Percentiles rank a stretch among this genome's conserved stretches.
phyloP scores from a whole-genome alignment of 176 grass and related monocot genomes.

The Avena eriantha region DNA sequence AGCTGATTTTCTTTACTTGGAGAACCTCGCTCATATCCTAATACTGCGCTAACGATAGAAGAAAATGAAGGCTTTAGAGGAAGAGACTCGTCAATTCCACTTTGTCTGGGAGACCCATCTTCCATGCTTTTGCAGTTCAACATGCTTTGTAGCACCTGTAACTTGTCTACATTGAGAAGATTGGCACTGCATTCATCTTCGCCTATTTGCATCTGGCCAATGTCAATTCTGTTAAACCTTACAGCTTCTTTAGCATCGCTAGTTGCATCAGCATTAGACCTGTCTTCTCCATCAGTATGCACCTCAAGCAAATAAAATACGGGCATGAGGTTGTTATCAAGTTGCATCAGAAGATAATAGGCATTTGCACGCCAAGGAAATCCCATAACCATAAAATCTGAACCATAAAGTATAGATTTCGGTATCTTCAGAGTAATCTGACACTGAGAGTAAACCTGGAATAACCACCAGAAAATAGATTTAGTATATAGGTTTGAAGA shows the following conservation, averaged over 20 bases:
- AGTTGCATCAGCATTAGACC: slow-evolving; percentile 49
- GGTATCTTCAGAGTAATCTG: slow-evolving; percentile 71
- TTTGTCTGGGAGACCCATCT: slow-evolving; percentile 41
- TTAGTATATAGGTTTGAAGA: slow-evolving; percentile 29
- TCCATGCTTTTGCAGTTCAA: slow-evolving; percentile 47
- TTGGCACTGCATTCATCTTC: slow-evolving; percentile 63
- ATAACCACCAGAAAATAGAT: slow-evolving; percentile 35
- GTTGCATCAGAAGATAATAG: slow-evolving; percentile 93
- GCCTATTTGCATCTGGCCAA: slow-evolving; percentile 67
- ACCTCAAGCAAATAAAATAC: slow-evolving; percentile 83
- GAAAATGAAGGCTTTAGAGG: slow-evolving; percentile 52
- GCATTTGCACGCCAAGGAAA: slow-evolving; percentile 74
- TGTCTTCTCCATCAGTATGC: slow-evolving; percentile 54
- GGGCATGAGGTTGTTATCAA: slow-evolving; percentile 77
- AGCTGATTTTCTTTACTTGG: slow-evolving; percentile 45
- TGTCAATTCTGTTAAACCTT: slow-evolving; percentile 70
- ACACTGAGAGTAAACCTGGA: slow-evolving; percentile 85
- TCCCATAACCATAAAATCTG: slow-evolving; percentile 73
- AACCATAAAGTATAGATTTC: slow-evolving; percentile 66
- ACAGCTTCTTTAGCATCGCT: slow-evolving; percentile 62
- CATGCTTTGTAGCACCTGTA: slow-evolving; percentile 46
- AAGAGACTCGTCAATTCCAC: slow-evolving; percentile 43
- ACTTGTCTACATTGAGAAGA: slow-evolving; percentile 59
- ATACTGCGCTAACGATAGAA: slow-evolving; percentile 78
- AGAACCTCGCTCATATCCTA: slow-evolving; percentile 44